Evolutionary conservation across 306 rosid species (phyloP), one percentile per base, ranked within the genome.

Genomic region (Carpinus fangiana): DNA sequence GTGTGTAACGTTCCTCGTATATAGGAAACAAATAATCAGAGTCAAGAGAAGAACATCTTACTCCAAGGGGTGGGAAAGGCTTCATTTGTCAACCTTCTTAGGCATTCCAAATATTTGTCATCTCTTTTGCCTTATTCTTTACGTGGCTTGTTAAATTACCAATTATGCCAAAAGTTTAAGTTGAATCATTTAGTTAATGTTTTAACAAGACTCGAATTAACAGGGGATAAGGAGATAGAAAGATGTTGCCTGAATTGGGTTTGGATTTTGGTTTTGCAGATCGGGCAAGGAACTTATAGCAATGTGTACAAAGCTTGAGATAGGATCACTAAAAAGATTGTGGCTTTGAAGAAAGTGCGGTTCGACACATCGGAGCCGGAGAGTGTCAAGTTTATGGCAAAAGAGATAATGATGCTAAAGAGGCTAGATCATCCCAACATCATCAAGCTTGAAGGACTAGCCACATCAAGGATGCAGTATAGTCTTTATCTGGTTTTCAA

Each of bases 271-370:
- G 46, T 53, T 78, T 46, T 82, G 73, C 81, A 89, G 92, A 7
- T 86, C 26, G 96, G 97, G 2, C 92, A 84, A 46, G 97, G 97
- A 88, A 89, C 93, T 21, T 92, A 92, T 65, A 89, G 96, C 84
- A 92, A 92, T 72, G 96, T 92, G 43, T 92, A 92, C 82, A 90
- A 92, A 83, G 97, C 97, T 8, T 68, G 84, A 62, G 96, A 90
- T 48, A 87, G 88, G 82, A 85, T 77, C 55, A 84, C 84, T 4
- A 82, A 84, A 59, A 90, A 87, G 85, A 80, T 90, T 70, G 93
- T 90, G 16, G 97, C 97, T 52, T 67, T 89, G 86, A 92, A 92
- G 86, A 92, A 92, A 73, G 97, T 92, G 3, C 79, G 93, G 4
- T 90, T 90, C 74, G 90, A 92, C 79, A 92, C 96, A 17, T 89